Conservation (phyloP, 176 grass and related monocot genomes). For the Triticum turgidum region DNA sequence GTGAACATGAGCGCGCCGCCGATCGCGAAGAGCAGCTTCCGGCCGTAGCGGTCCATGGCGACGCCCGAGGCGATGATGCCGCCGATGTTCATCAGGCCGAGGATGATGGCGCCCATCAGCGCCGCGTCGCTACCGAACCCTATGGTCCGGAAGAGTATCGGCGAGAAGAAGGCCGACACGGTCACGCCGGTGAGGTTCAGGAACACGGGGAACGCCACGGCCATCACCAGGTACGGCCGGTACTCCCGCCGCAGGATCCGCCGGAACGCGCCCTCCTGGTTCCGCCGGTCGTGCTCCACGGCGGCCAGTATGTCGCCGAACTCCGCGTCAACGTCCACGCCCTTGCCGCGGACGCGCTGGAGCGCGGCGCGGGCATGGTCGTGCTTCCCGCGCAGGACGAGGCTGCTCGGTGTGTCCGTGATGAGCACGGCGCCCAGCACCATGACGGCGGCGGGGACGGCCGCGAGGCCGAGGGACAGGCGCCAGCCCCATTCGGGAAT, state of each 20-base stretch:
- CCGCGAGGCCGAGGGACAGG: constrained; percentile 88
- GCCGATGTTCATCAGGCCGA: constrained; percentile 63
- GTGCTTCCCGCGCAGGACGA: constrained; percentile 74
- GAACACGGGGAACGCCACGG: constrained; percentile 76
- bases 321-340: constrained; percentile 68
- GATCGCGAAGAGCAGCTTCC: constrained; percentile 63
- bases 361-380: constrained; percentile 72
- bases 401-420: constrained; percentile 86
- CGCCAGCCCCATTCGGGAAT: constrained; percentile 83
- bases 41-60: constrained; percentile 71
- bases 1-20: constrained; percentile 75
- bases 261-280: constrained; percentile 62
- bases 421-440: constrained; percentile 55
- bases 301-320: constrained; percentile 51
- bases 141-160: constrained; percentile 68
- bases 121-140: constrained; percentile 71
- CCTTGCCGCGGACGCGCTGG: constrained; percentile 59
- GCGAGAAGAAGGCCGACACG: constrained; percentile 80
- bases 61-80: constrained; percentile 57
- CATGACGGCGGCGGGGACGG: constrained; percentile 58
- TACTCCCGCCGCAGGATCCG: constrained; percentile 57
- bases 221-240: constrained; percentile 74
- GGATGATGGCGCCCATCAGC: constrained; percentile 70
- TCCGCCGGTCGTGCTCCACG: constrained; percentile 32
- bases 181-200: constrained; percentile 73